These are phyloP conservation scores for Grosmannia serpens DNA, from an alignment of 2,329 filamentous ascomycete species.

Conservation along the genomic window DNA sequence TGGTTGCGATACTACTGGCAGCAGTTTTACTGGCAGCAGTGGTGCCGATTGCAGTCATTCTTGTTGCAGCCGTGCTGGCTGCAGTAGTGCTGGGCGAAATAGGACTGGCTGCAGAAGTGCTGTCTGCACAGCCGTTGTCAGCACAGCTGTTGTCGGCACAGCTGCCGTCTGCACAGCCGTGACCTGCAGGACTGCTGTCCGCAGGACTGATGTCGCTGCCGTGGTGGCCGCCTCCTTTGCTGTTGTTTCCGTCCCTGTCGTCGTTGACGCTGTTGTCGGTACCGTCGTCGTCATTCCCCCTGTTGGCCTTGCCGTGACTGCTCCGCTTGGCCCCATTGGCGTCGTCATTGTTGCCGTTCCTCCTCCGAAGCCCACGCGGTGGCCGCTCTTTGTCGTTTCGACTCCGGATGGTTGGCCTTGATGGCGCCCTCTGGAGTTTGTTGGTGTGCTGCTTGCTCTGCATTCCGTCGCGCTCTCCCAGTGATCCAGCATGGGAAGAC, in stretches of 20 bases:
- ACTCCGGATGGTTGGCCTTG: neutral
- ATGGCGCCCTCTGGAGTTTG: neutral
- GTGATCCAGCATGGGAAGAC: neutral
- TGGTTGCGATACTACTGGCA: neutral
- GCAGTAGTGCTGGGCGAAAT: no score
- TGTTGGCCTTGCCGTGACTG: slow-evolving; percentile 4
- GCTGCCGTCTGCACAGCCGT: no score
- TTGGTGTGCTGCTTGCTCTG: neutral
- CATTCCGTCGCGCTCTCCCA: neutral
- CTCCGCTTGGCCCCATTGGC: neutral
- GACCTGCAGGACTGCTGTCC: no score
- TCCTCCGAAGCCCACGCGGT: neutral
- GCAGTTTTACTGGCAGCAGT: neutral
- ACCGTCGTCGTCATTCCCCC: slow-evolving; percentile 1
- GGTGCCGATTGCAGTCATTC: neutral
- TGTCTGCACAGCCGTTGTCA: no score
- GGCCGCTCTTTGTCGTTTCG: neutral
- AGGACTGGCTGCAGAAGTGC: no score
- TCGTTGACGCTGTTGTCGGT: neutral
- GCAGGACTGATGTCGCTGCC: neutral
- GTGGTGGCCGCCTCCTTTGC: slow-evolving; percentile 1
- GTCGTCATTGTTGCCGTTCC: neutral
- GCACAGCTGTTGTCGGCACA: no score
- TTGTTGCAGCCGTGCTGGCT: no score
- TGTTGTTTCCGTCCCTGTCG: neutral